Evolutionary conservation across 1,139 yeast genomes (phyloP).

Genomic region (Pichia sp.): DNA sequence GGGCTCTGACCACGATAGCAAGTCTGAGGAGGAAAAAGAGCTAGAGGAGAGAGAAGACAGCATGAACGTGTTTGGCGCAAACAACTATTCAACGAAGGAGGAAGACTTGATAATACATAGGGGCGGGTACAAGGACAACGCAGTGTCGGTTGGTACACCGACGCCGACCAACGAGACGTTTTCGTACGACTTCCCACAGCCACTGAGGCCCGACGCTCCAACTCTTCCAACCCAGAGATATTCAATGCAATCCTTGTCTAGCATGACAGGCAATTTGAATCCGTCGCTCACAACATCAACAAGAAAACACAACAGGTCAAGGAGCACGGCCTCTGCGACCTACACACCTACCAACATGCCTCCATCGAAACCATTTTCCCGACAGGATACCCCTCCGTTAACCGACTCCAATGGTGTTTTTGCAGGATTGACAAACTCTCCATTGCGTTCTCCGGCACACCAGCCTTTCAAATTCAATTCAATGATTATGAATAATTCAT

Average conservation of each 20-base stretch:
- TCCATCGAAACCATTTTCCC: constrained; percentile 35
- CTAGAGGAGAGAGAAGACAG: background rate
- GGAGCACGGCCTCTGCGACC: constrained; percentile 18
- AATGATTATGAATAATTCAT: constrained; percentile 34
- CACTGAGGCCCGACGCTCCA: background rate
- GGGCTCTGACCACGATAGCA: background rate
- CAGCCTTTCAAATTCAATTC: constrained; percentile 54
- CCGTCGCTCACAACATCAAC: constrained; percentile 8
- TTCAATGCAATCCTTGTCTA: constrained; percentile 11
- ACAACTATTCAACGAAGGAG: background rate
- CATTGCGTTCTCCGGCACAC: constrained; percentile 37
- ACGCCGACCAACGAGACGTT: background rate
- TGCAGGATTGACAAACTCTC: background rate
- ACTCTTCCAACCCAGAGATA: constrained; percentile 7
- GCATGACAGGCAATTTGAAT: constrained; percentile 11
- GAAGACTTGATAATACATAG: constrained; percentile 1
- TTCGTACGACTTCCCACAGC: background rate
- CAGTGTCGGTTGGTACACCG: background rate
- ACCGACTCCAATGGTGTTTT: constrained; percentile 26
- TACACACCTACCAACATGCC: constrained; percentile 29
- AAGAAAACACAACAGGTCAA: constrained; percentile 16
- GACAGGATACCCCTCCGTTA: constrained; percentile 32
- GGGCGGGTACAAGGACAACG: background rate
- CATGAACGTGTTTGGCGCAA: background rate
- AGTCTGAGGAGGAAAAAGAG: background rate